These are phyloP conservation scores for Trichoderma sp. DNA, from an alignment of 2,329 filamentous ascomycete genomes.

Conservation along the genomic window DNA sequence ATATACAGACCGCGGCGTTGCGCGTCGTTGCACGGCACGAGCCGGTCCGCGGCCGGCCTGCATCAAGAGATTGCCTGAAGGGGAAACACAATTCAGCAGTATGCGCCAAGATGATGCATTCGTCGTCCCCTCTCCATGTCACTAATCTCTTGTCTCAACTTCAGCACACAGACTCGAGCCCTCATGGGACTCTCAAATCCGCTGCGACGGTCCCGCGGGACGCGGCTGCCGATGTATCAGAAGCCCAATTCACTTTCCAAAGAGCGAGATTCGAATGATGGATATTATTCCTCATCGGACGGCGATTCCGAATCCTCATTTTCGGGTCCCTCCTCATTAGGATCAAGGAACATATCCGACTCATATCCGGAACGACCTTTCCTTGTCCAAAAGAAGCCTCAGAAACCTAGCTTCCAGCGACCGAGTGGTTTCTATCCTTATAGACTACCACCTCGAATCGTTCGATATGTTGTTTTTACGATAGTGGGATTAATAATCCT, in stretches of 20 bases:
- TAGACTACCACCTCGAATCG: conserved; percentile 71
- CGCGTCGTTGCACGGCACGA: conserved; percentile 6
- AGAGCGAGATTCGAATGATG: conserved; percentile 57
- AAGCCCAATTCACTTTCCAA: conserved; percentile 49
- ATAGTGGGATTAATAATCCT: conserved; percentile 71
- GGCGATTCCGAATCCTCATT: conserved; percentile 50
- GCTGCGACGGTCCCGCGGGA: conserved; percentile 53
- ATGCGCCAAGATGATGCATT: neutral
- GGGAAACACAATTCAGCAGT: neutral
- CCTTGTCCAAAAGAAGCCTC: conserved; percentile 49
- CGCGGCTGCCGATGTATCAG: conserved; percentile 57
- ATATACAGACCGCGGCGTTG: neutral
- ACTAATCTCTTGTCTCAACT: neutral
- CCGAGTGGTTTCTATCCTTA: conserved; percentile 50
- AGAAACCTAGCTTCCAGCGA: conserved; percentile 30
- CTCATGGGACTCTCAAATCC: conserved; percentile 56
- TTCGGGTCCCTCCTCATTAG: conserved; percentile 51
- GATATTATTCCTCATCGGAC: conserved; percentile 53
- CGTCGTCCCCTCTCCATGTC: neutral
- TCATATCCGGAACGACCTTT: conserved; percentile 49
- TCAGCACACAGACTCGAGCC: neutral
- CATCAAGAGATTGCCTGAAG: neutral
- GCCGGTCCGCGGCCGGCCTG: neutral
- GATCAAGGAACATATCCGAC: conserved; percentile 59
- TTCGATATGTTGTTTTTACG: conserved; percentile 76